phyloP scores from a whole-genome alignment of 331 rosid genomes.

The Saraca asoca region DNA sequence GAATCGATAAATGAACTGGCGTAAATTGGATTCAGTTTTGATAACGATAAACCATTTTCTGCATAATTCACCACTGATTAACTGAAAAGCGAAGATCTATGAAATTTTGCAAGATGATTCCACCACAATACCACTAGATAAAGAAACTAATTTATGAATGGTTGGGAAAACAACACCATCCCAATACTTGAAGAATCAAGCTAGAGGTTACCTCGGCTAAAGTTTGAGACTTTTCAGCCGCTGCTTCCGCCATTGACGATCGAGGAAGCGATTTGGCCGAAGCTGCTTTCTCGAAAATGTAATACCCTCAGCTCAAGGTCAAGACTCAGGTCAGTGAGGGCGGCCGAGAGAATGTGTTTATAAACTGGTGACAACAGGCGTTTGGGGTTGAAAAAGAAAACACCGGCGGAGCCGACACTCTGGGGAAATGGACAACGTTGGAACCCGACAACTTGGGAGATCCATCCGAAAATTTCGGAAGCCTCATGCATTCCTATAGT shows the following conservation, averaged over 20 bases:
- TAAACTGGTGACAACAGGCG: too few relatives aligned
- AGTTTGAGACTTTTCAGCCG: conserved; percentile 48
- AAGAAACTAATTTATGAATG: not conserved
- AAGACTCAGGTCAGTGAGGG: conserved; percentile 18
- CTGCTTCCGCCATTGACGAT: conserved; percentile 71
- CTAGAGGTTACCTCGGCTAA: conserved; percentile 62
- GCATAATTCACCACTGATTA: conserved; percentile 7
- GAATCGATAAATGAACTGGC: not conserved
- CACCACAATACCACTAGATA: not conserved
- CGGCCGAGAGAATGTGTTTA: conserved; percentile 2
- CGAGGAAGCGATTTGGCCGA: conserved; percentile 32
- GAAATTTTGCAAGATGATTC: not conserved
- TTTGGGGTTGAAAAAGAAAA: too few relatives aligned
- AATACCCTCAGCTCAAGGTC: not conserved
- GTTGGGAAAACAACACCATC: not conserved
- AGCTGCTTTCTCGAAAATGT: not conserved
- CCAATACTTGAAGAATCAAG: not conserved
- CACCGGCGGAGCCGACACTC: too few relatives aligned
- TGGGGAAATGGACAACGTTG: too few relatives aligned
- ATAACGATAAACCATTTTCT: not conserved
- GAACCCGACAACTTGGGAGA: too few relatives aligned
- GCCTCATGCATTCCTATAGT: too few relatives aligned
- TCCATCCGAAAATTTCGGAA: too few relatives aligned
- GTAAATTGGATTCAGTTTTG: not conserved
- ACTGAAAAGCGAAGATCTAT: conserved; percentile 11